A percentile compares a stretch with the other conserved stretches of the same genome.
Evolutionary conservation across 2,329 filamentous ascomycete species (phyloP).

Genomic region (Tolypocladium capitatum): DNA sequence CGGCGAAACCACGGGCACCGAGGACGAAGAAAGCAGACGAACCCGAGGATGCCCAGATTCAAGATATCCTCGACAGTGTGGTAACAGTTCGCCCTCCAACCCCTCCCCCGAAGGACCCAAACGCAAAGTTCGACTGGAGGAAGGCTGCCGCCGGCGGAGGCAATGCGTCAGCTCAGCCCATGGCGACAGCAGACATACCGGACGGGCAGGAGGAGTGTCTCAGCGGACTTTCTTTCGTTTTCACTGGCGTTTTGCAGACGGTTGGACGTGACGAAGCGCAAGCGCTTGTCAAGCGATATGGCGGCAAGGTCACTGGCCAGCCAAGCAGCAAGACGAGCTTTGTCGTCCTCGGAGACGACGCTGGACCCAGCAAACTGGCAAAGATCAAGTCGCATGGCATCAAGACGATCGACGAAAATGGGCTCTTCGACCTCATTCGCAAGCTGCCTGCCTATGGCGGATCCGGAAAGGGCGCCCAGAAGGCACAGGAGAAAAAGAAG

Average conservation of each 20-base stretch:
- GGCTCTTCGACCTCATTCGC: constrained; percentile 75
- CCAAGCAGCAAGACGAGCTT: constrained; percentile 92
- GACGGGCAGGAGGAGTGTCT: constrained; percentile 80
- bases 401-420: constrained; percentile 90
- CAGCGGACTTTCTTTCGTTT: constrained; percentile 81
- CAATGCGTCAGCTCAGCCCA: constrained; percentile 46
- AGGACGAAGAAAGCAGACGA: constrained; percentile 51
- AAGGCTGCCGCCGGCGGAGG: constrained; percentile 44
- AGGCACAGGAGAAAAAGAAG: constrained; percentile 70
- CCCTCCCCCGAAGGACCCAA: constrained; percentile 59
- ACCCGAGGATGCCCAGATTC: constrained; percentile 54
- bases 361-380: constrained; percentile 81
- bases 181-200: constrained; percentile 59
- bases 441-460: constrained; percentile 75
- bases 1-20: constrained; percentile 44
- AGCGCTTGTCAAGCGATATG: constrained; percentile 79
- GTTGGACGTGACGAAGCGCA: constrained; percentile 77
- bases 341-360: constrained; percentile 81
- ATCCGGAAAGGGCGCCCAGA: constrained; percentile 74
- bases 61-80: constrained; percentile 80
- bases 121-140: constrained; percentile 70
- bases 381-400: constrained; percentile 71
- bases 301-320: constrained; percentile 73
- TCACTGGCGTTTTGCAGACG: constrained; percentile 74
- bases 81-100: constrained; percentile 72